phyloP scores from a whole-genome alignment of 1,139 yeast genomes.

The Lodderomyces oxycetoniae region DNA sequence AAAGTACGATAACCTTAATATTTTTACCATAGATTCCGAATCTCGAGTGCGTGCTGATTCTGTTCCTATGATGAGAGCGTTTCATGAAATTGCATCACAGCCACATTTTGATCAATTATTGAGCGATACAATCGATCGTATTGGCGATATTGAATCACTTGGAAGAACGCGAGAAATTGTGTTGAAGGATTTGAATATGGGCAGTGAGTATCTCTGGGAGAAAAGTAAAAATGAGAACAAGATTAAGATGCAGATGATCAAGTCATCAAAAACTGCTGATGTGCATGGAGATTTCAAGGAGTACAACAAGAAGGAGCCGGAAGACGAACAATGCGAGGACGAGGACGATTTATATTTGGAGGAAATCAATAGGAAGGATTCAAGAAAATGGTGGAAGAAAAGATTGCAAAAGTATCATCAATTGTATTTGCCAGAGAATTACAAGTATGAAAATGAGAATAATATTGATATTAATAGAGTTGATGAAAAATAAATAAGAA shows the following conservation, averaged over 20 bases:
- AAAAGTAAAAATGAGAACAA: constrained; percentile 12
- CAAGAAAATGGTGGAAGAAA: constrained; percentile 43
- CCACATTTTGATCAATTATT: constrained; percentile 70
- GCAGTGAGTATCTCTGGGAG: constrained; percentile 38
- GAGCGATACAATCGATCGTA: constrained; percentile 65
- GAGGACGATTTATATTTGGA: constrained; percentile 34
- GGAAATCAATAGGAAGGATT: constrained; percentile 36
- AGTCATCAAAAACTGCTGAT: constrained; percentile 19
- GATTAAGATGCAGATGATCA: constrained; percentile 15
- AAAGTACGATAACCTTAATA: constrained; percentile 65
- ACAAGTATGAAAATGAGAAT: constrained; percentile 6
- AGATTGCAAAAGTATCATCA: constrained; percentile 35
- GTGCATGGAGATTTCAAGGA: constrained; percentile 18
- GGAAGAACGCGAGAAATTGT: constrained; percentile 81
- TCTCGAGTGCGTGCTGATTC: constrained; percentile 77
- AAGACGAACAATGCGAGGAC: constrained; percentile 32
- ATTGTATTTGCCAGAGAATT: constrained; percentile 10
- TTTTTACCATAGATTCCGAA: constrained; percentile 72
- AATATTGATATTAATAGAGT: constrained; percentile 11
- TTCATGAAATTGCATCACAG: constrained; percentile 68
- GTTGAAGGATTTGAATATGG: constrained; percentile 61
- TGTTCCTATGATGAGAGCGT: constrained; percentile 87
- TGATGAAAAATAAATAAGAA: too few species aligned
- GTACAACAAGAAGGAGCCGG: constrained; percentile 19
- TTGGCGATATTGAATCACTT: constrained; percentile 69